Conservation (phyloP, 352 stramenopile genomes). For the Poterioochromonas sp. region DNA sequence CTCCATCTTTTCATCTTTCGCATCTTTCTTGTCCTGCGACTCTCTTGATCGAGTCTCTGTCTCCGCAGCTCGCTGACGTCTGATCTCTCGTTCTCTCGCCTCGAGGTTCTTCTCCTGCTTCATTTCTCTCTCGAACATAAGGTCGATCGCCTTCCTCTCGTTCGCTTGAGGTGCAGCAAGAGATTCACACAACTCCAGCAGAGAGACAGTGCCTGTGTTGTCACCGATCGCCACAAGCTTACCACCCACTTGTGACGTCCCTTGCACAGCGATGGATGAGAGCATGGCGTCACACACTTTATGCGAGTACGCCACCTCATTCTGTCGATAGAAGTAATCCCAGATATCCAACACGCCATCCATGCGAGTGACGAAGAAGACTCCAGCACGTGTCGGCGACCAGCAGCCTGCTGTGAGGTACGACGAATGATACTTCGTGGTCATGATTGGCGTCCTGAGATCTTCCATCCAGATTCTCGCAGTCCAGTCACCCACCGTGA, state of each 20-base stretch:
- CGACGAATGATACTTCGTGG: constrained; percentile 86
- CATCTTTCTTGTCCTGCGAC: constrained; percentile 48
- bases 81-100: constrained; percentile 68
- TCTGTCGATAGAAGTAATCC: constrained; percentile 94
- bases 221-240: constrained; percentile 88
- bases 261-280: constrained; percentile 81
- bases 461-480: constrained; percentile 90
- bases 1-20: constrained; percentile 83
- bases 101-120: constrained; percentile 89
- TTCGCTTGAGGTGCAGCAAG: constrained; percentile 76
- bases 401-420: constrained; percentile 92
- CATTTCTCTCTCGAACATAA: constrained; percentile 92
- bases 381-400: constrained; percentile 82
- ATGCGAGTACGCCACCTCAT: constrained; percentile 91
- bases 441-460: constrained; percentile 93
- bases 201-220: constrained; percentile 85
- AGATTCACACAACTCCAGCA: constrained; percentile 85
- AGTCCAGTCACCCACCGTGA: constrained; percentile 92
- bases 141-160: constrained; percentile 84
- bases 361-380: constrained; percentile 92
- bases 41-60: constrained; percentile 35
- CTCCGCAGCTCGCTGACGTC: constrained; percentile 54
- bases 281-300: constrained; percentile 84
- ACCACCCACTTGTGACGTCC: constrained; percentile 66
- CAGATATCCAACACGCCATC: constrained; percentile 91